Base-by-base conservation (phyloP, 495 filamentous ascomycete genomes). In the Alectoria sarmentosa region DNA sequence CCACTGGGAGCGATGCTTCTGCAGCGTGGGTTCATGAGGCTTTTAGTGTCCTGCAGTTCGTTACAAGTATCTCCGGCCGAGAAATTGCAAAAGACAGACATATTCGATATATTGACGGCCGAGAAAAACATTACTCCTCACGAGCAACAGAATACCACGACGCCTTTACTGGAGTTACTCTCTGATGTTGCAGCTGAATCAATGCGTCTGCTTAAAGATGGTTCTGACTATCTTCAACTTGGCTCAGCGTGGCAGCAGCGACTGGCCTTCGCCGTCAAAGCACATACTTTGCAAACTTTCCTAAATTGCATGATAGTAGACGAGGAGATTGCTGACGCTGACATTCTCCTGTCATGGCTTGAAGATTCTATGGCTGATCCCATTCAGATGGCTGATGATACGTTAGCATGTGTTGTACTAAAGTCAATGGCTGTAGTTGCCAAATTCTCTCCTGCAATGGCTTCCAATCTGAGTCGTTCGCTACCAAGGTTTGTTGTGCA, bases 1-100 rank as follows among this genome's bases (percentile, higher is more conserved):
- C 92, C 94, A 3, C 74, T 98, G 38, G 92, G 94, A 7, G 91
- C 91, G n/a, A 92, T 96, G 89, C 77, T 97, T 11, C 75, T 98
- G 21, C 91, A 92, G 72, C 85, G 88, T 70, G 90, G 85, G 60
- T 92, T 92, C 72, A 92, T 92, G 84, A 85, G 83, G 71, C 83
- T 98, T 57, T 79, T 95, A 34, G 87, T 90, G 61, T 85, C 90
- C 9, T 86, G 83, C 61, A 90, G 89, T n/a, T 88, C 88, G 11
- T 79, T 95, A 58, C 76, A 86, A 32, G 78, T 90, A 30, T 78
- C 84, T 56, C 82, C 86, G 19, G 80, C 83, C 3, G 78, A 85
- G 17, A 75, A 77, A 26, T 72, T 88, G n/a, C 82, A 80, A 28
- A 77, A 81, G 49, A 78, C 82, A 36, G 83, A 90, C 64, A 79